These are phyloP conservation scores for Bassia scoparia DNA, from an alignment of 148 eudicot species.

Conservation along the genomic window DNA sequence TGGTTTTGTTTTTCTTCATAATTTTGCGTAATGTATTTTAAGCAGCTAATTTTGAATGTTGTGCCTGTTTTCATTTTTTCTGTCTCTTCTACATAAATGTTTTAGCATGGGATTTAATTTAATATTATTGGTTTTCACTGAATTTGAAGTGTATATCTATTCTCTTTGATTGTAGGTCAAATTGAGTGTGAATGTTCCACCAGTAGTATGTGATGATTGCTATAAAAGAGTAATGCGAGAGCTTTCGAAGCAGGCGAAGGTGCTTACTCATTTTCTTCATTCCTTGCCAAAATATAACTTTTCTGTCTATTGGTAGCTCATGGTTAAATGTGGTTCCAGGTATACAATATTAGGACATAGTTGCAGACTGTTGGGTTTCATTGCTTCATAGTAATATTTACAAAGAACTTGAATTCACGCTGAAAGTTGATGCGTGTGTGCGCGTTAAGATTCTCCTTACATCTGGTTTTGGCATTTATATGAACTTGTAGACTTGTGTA, in stretches of 20 bases:
- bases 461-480: neutral
- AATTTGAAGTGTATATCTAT: neutral
- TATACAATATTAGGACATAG: no score
- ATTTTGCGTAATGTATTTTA: no score
- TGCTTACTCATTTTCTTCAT: slow-evolving; percentile 26
- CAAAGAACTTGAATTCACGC: neutral
- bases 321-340: neutral
- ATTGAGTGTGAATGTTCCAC: slow-evolving; percentile 83
- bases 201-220: slow-evolving; percentile 78
- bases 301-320: neutral
- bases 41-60: no score
- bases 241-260: slow-evolving; percentile 73
- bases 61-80: no score
- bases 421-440: neutral
- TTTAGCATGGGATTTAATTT: neutral
- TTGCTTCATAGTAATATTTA: neutral
- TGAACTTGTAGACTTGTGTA: neutral
- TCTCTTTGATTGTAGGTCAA: slow-evolving; percentile 47
- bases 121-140: neutral
- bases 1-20: no score
- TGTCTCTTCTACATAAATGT: neutral
- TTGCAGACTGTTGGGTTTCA: neutral
- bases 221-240: slow-evolving; percentile 61
- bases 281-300: neutral
- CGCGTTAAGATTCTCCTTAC: neutral